Base-by-base conservation (phyloP, 2,329 filamentous ascomycete species). In the Hymenoscyphus repandus region DNA sequence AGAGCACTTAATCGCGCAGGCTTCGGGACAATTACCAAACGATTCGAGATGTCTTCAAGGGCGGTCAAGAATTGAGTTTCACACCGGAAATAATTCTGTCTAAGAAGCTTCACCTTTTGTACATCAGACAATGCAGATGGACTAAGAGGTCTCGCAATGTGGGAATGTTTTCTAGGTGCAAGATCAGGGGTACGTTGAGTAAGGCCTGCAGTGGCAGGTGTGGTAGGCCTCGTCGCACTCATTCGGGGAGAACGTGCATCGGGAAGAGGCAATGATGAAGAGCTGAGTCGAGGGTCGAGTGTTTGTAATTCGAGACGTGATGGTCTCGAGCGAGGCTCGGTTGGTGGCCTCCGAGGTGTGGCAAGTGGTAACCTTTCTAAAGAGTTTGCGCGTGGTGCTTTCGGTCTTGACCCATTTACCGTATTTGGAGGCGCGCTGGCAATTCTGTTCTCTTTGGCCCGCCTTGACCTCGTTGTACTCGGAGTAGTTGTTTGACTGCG, bases 61-160 rank as follows among this genome's bases (percentile, higher is more conserved):
- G 88, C 88, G 3, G 83, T 86, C 54, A 93, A 66, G 63, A 93
- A 91, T 59, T 89, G 85, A 1, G 87, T 91, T 68, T 93, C 79
- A 54, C 83, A 88, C 47, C 87, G 77, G 65, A 92, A 93, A 67
- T 93, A 93, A 66, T 93, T 88, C 53, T 90, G 86, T 50, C 87
- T 76, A 54, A 93, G 66, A 9, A 90, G 69, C 44, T 83, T 82
- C n/a, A 82, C 78, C 65, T 88, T 89, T 65, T 91, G 85, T 10
- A 73, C 69, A 4, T 72, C 66, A 1, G 82, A 81, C 63, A 92
- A 71, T 18, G 85, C 78, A n/a, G 75, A 77, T 2, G 83, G 75
- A 13, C 72, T 80, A 11, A 82, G 66, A 5, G 76, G 76, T 58
- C 85, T 80, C 46, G 75, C 66, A 52, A 79, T 71, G 59, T 83